Evolutionary conservation across 148 eudicot genomes (phyloP).

Genomic region (Simmondsia chinensis): DNA sequence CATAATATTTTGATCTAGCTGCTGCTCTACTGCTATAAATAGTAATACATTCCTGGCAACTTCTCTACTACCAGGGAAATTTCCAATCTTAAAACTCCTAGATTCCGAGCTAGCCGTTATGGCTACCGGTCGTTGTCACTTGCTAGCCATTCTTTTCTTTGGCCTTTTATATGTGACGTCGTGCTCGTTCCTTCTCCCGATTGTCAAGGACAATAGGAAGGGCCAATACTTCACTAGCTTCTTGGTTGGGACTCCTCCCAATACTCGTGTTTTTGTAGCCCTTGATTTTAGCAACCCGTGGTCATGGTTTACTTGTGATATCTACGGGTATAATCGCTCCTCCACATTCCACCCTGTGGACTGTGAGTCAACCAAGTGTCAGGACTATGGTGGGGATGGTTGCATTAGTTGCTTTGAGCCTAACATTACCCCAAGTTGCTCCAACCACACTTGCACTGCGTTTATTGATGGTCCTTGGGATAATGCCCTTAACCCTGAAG

Average conservation of each 20-base stretch:
- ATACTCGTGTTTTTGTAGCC: constrained; percentile 6
- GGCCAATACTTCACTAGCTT: constrained; percentile 25
- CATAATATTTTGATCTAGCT: too few species aligned
- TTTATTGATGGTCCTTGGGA: constrained; percentile 7
- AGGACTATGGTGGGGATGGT: constrained; percentile 2
- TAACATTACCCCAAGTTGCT: constrained; percentile 1
- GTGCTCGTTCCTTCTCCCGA: constrained; percentile 19
- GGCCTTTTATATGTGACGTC: too few species aligned
- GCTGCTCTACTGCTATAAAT: too few species aligned
- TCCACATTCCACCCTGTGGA: constrained; percentile 6
- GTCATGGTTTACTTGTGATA: constrained; percentile 20
- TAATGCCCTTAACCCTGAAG: neutral
- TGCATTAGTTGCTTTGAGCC: neutral
- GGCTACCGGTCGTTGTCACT: too few species aligned
- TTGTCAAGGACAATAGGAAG: constrained; percentile 13
- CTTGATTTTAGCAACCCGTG: constrained; percentile 9
- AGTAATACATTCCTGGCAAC: too few species aligned
- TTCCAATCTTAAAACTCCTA: too few species aligned
- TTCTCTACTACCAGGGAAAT: too few species aligned
- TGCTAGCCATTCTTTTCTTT: too few species aligned
- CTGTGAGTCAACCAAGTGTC: constrained; percentile 8
- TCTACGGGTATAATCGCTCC: constrained; percentile 11
- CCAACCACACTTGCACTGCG: constrained; percentile 3
- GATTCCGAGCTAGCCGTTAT: too few species aligned
- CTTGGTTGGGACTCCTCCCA: constrained; percentile 18